A percentile compares a stretch with the other conserved stretches of the same genome.
Evolutionary conservation across 208 protist species (phyloP).

Genomic region (Wallacemonas collosoma): DNA sequence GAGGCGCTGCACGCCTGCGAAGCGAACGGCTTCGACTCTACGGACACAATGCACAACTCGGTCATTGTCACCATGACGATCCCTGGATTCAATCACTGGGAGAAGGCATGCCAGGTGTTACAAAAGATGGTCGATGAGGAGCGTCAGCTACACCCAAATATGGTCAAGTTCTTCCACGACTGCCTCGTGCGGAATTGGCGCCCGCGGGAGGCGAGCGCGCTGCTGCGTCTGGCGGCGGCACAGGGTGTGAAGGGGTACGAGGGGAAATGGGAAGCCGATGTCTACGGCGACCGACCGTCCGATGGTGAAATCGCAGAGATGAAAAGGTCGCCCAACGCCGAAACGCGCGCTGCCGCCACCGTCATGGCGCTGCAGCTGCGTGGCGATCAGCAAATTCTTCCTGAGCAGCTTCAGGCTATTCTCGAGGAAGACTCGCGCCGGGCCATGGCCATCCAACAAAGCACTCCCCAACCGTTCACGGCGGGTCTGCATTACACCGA

Average conservation of each 20-base stretch:
- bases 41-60: conserved; percentile 93
- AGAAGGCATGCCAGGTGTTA: conserved; percentile 61
- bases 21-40: conserved; percentile 89
- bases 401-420: conserved; percentile 36
- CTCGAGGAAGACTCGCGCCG: conserved; percentile 56
- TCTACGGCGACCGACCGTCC: conserved; percentile 59
- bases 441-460: conserved; percentile 50
- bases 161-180: conserved; percentile 88
- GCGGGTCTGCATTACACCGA: conserved; percentile 77
- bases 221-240: conserved; percentile 75
- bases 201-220: conserved; percentile 78
- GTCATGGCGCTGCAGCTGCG: conserved; percentile 72
- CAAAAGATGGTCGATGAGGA: conserved; percentile 81
- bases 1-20: conserved; percentile 85
- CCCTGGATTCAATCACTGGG: conserved; percentile 88
- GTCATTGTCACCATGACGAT: conserved; percentile 88
- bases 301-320: conserved; percentile 48
- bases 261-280: conserved; percentile 80
- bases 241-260: conserved; percentile 81
- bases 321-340: conserved; percentile 11
- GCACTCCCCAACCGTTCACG: conserved; percentile 66
- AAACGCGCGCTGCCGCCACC: conserved; percentile 36
- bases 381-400: conserved; percentile 64
- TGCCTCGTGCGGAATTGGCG: conserved; percentile 85
- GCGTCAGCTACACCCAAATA: conserved; percentile 79